Base-by-base conservation (phyloP, 345 rosid species). In the Salix dunnii region DNA sequence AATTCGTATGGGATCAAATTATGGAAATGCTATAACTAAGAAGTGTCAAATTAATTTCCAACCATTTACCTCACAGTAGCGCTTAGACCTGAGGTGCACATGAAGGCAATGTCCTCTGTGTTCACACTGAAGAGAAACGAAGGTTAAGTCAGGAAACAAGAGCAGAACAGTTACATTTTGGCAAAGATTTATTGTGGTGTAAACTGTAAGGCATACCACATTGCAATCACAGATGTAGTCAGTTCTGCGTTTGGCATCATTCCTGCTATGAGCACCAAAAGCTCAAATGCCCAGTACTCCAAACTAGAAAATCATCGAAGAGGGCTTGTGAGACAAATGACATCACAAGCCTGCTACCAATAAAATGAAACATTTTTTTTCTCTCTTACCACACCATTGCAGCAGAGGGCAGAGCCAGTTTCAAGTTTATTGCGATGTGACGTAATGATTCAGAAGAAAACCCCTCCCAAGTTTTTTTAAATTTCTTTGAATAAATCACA, bases 261-360 rank as follows among this genome's bases (percentile, higher is more conserved):
- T 79, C 96, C 92, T 62, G 98, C 97, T 33, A 92, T 58, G 71
- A 94, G 77, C 76, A 94, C 97, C 68, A 94, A 87, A 70, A 90
- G 72, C 90, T 92, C 97, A 49, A 88, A 90, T 25, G 96, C 96
- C 98, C 98, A 89, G 33, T 80, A 87, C 80, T 90, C 97, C 86
- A 94, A 82, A 77, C 98, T 87, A 78, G 58, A 14, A 72, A 51
- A 42, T 6, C 28, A 68, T 12, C 17, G n/a, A n/a, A n/a, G 5
- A 6, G n/a, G 7, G 7, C 14, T 67, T 36, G 14, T 67, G 9
- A 67, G 27, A 31, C 2, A 33, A 21, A 31, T 33, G 12, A 67
- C 20, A 2, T 23, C 9, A 12, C 1, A 73, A 12, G 20, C 25
- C 27, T 60, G n/a, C 5, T 21, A 0, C 28, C 1, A 6, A 21